Conservation (phyloP, 169 alveolate genomes). For the Plasmodium inui region DNA sequence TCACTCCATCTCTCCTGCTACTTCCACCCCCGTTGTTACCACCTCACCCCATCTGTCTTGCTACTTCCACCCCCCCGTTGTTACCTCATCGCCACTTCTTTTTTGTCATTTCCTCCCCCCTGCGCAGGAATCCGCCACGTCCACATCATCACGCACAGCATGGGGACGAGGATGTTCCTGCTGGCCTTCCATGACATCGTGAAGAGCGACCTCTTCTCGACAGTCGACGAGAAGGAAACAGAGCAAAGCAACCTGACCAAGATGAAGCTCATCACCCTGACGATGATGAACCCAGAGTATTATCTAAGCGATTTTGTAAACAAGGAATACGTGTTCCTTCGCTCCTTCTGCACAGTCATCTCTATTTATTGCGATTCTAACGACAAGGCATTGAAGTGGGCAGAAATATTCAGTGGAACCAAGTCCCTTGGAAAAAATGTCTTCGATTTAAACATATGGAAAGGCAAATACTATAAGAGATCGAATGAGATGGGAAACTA, state of each 20-base stretch:
- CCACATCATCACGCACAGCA: constrained; percentile 87
- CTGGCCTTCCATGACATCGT: constrained; percentile 83
- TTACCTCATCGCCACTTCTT: background rate
- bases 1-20: too few species aligned
- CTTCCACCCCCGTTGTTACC: too few species aligned
- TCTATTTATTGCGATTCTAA: constrained; percentile 82
- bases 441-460: constrained; percentile 74
- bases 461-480: background rate
- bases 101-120: background rate
- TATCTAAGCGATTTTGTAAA: constrained; percentile 82
- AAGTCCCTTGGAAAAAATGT: constrained; percentile 80
- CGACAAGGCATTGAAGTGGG: constrained; percentile 83
- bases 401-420: constrained; percentile 81
- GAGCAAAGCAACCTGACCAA: constrained; percentile 25
- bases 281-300: constrained; percentile 87
- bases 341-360: constrained; percentile 80
- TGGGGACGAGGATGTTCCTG: constrained; percentile 87
- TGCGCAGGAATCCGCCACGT: constrained; percentile 85
- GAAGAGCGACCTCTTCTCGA: constrained; percentile 74
- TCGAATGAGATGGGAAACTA: background rate
- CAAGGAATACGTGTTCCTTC: constrained; percentile 79
- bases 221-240: constrained; percentile 76
- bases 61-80: too few species aligned
- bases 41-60: background rate
- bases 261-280: constrained; percentile 83